Base-by-base conservation (phyloP, 129 eudicot species). In the Silybum marianum region DNA sequence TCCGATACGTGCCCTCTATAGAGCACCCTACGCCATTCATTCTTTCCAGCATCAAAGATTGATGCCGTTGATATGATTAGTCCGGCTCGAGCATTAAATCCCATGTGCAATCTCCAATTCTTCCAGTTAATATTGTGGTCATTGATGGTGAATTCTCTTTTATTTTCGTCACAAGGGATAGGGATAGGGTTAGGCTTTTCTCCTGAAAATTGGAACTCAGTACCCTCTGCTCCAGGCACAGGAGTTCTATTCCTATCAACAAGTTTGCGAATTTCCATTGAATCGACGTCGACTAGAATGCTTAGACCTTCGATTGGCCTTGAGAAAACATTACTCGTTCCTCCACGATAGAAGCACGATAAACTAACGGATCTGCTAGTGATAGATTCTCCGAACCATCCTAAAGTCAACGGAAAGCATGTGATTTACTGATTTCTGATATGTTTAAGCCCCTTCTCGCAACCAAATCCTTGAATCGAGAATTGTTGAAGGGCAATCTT, bases 1-100 rank as follows among this genome's bases (percentile, higher is more conserved):
- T 95, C 98, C 0, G 97, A 95, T 18, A 92, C 94, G 54, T 90
- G 96, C 16, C 96, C 98, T 82, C 94, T 89, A 26, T 94, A 94
- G 1, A 94, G 75, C 82, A 94, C 96, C 21, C 74, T 71, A 13
- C 98, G 82, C 67, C 77, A 86, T 71, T 81, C 83, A 2, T 84
- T 54, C 24, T 38, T 84, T n/a, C 62, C 81, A 2, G 65, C 62
- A 92, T 90, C 98, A 18, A 73, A 86, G 38, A 94, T 69, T 7
- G 89, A 87, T 44, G 97, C 90, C 9, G 93, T 87, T 0, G 98
- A 94, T 60, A 94, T 88, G n/a, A 94, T 90, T 14, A 89, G 9
- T 36, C 98, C 98, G 1, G 98, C 96, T 3, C 96, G 89, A 2
- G 93, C 88, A 54, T 94, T 81, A 75, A 92, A 90, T 16, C 89